Base-by-base conservation (phyloP, 805 yeast species). In the Komagataella populi region DNA sequence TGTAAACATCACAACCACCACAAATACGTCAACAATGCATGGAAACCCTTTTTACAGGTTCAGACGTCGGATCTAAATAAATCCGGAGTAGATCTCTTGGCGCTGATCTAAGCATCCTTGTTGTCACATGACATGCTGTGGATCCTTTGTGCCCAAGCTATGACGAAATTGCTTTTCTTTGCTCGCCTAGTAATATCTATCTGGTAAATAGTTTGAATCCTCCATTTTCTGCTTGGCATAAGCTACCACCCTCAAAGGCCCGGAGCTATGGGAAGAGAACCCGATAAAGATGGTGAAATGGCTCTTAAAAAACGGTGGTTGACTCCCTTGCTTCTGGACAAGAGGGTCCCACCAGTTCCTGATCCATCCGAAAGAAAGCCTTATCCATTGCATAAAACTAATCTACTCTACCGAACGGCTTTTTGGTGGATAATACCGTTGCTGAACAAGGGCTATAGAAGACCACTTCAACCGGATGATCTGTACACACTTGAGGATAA, bases 351-450 rank as follows among this genome's bases (percentile, higher is more conserved):
- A 0, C 74, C 75, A 0, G 60, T 81, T 2, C 80, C 82, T 1
- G 39, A 58, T 5, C 72, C 69, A 5, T 78, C 74, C 8, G 85
- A 81, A 53, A 65, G 86, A 52, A 62, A 58, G 20, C 58, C 63
- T 1, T 80, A 70, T 55, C 84, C 83, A 1, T 70, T 79, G 68
- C 65, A 64, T 12, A 64, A 58, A 36, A 56, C 71, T 1, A 77
- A 73, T 54, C 50, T 61, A 1, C n/a, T 80, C 1, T 71, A 69
- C 10, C 64, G 74, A 54, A 55, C 71, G 17, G 76, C 80, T 57
- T 80, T 84, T 61, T 73, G 82, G 78, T 86, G 91, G 90, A 64
- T 85, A 48, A 58, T 66, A 23, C 89, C 89, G 0, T 57, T 85
- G 45, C 65, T 86, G 70, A 66, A 64, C 14, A 75, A 76, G 6